Evolutionary conservation across 495 filamentous ascomycete genomes (phyloP).

Genomic region (Xylaria scruposa): DNA sequence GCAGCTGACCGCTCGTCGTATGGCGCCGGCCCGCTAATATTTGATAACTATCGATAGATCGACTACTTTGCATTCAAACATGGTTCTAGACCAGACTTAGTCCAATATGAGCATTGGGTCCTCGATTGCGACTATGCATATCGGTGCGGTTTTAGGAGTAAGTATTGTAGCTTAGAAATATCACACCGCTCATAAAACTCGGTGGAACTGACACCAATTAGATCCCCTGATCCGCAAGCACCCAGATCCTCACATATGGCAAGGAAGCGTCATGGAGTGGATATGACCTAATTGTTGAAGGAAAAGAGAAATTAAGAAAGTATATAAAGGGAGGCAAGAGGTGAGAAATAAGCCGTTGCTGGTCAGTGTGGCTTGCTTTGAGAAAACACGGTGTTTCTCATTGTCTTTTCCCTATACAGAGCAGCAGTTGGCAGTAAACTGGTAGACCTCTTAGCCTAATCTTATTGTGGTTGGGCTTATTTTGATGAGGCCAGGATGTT

Average conservation of each 20-base stretch:
- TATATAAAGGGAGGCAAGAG: not conserved
- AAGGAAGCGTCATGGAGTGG: conserved; percentile 28
- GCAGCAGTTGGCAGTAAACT: not conserved
- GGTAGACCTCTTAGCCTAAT: not conserved
- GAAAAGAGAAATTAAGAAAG: not conserved
- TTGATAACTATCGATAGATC: conserved; percentile 26
- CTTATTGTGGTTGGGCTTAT: not conserved
- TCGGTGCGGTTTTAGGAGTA: conserved; percentile 35
- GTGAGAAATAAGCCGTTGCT: not conserved
- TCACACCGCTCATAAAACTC: not conserved
- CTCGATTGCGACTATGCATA: conserved; percentile 38
- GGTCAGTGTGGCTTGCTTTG: no score
- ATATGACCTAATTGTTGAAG: not conserved
- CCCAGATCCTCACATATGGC: conserved; percentile 36
- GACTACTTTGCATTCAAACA: conserved; percentile 37
- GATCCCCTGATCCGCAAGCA: conserved; percentile 38
- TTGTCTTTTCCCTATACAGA: not conserved
- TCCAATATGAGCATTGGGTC: conserved; percentile 43
- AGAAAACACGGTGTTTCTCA: not conserved
- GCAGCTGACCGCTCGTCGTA: not conserved
- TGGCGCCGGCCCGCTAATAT: conserved; percentile 7
- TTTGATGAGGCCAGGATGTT: not conserved
- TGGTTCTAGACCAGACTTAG: conserved; percentile 32
- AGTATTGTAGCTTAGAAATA: conserved; percentile 12
- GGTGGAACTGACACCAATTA: conserved; percentile 21